Conservation (phyloP, 2,329 filamentous ascomycete genomes). For the Arthrobotrys iridis region DNA sequence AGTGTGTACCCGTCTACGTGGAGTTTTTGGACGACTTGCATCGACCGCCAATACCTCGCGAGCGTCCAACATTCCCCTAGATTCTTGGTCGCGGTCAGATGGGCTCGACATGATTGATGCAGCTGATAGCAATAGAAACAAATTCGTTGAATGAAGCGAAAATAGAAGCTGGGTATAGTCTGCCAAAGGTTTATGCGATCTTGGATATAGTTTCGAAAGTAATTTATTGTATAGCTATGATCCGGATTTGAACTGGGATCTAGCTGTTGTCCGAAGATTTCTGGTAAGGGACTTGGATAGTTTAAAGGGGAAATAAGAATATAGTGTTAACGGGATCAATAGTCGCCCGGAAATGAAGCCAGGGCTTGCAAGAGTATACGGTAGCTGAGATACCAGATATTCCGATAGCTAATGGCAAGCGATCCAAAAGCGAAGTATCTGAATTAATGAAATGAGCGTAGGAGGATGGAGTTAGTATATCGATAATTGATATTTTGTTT, state of each 20-base stretch:
- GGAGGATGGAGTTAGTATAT: background rate
- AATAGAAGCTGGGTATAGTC: background rate
- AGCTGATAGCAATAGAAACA: background rate
- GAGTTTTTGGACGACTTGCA: background rate
- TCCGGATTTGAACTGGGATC: too few species aligned
- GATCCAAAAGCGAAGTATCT: background rate
- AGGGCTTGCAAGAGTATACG: background rate
- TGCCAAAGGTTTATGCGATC: too few species aligned
- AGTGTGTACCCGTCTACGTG: conserved; percentile 6
- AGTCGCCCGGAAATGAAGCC: too few species aligned
- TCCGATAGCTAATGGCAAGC: background rate
- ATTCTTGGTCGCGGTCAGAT: background rate
- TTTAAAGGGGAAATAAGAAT: too few species aligned
- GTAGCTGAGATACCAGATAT: background rate
- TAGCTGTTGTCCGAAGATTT: too few species aligned
- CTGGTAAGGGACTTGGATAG: background rate
- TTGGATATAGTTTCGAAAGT: too few species aligned
- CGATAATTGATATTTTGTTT: conserved; percentile 4
- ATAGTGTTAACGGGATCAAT: too few species aligned
- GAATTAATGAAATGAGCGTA: background rate
- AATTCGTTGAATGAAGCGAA: background rate
- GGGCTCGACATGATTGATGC: conserved; percentile 9
- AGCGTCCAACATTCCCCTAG: background rate
- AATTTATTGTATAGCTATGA: too few species aligned
- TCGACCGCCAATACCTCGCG: background rate